Evolutionary conservation across 441 rosid genomes (phyloP).

Genomic region (Pelargonium cotyledonis): DNA sequence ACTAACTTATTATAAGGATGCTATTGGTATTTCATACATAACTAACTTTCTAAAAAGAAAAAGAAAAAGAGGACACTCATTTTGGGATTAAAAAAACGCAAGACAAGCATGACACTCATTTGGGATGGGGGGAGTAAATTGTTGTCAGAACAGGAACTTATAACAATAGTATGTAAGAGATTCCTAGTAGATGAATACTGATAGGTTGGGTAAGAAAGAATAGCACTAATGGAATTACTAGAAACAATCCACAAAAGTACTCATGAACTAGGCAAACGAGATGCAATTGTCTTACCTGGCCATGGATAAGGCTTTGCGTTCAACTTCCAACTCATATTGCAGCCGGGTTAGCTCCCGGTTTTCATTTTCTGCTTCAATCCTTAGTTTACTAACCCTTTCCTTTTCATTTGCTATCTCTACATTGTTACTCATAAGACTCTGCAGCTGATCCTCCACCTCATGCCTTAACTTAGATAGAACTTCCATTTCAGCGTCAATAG

Average conservation of each 20-base stretch:
- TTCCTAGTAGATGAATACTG: not conserved
- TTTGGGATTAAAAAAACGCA: no score
- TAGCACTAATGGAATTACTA: no score
- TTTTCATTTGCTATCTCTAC: constrained; percentile 73
- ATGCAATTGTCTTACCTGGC: constrained; percentile 55
- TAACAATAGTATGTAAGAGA: not conserved
- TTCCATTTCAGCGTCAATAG: constrained; percentile 82
- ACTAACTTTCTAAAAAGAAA: no score
- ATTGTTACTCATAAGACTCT: constrained; percentile 56
- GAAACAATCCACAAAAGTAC: not conserved
- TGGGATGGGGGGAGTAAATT: no score
- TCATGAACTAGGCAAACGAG: not conserved
- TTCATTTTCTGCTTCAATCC: constrained; percentile 59
- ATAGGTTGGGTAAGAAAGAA: not conserved
- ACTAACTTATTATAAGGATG: no score
- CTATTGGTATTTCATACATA: no score
- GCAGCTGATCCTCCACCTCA: constrained; percentile 76
- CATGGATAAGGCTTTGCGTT: constrained; percentile 74
- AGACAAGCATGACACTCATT: no score
- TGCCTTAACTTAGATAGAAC: constrained; percentile 54
- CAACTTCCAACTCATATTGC: constrained; percentile 78
- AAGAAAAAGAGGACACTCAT: no score
- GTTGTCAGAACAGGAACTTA: not conserved
- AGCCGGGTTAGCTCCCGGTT: constrained; percentile 62
- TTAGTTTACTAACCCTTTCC: constrained; percentile 59